phyloP scores from a whole-genome alignment of 2,329 filamentous ascomycete species.

The Monosporascus sp. region DNA sequence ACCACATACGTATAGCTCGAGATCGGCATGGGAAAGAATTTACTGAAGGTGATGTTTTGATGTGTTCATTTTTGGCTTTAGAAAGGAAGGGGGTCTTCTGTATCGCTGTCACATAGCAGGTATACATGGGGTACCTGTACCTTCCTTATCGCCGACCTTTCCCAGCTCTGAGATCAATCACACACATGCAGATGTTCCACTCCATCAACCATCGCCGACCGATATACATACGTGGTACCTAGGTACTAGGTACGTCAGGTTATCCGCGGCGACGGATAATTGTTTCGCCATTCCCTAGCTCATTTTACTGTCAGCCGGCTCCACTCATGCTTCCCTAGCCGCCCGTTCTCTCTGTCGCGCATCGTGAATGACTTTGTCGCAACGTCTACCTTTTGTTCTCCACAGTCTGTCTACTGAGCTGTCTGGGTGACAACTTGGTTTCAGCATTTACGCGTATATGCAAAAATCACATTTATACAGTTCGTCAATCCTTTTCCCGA shows the following conservation, averaged over 20 bases:
- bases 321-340: neutral
- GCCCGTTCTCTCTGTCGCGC: neutral
- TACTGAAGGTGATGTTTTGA: no score
- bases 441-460: neutral
- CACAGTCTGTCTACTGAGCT: neutral
- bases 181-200: no score
- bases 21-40: no score
- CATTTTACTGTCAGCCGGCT: neutral
- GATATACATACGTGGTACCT: neutral
- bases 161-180: no score
- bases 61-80: no score
- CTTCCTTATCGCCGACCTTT: neutral
- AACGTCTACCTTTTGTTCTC: neutral
- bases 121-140: neutral
- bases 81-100: no score
- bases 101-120: no score
- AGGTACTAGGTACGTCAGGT: neutral
- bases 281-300: neutral
- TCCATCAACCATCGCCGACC: no score
- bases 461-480: constrained; percentile 14
- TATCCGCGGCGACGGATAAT: neutral
- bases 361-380: neutral
- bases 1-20: no score
- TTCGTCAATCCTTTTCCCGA: constrained; percentile 28
- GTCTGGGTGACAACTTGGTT: neutral